Percentiles rank a stretch among this genome's conserved stretches.
phyloP scores from a whole-genome alignment of 2,329 filamentous ascomycete genomes.

The Botrytis sinoallii region DNA sequence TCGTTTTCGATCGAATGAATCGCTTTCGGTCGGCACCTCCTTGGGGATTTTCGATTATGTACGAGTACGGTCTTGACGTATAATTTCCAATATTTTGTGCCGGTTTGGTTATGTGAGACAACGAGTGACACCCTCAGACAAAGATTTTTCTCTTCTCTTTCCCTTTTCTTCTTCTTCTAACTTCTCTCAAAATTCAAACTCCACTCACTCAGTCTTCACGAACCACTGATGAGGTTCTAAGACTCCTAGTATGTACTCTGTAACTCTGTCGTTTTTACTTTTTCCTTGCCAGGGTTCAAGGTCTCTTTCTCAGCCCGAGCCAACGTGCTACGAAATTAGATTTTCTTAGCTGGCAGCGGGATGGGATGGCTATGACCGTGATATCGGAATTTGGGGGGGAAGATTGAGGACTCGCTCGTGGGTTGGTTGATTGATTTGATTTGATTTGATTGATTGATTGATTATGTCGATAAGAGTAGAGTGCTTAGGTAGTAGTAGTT shows the following conservation, averaged over 20 bases:
- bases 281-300: slow-evolving; percentile 9
- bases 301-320: neutral
- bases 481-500: neutral
- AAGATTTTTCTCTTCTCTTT: neutral
- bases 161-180: neutral
- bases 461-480: neutral
- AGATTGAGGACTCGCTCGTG: neutral
- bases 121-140: slow-evolving; percentile 2
- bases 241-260: neutral
- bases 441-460: neutral
- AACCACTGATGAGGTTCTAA: neutral
- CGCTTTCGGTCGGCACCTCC: neutral
- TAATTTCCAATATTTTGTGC: slow-evolving; percentile 5
- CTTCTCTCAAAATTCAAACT: neutral
- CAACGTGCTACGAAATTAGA: slow-evolving; percentile 3
- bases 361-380: slow-evolving; percentile 8
- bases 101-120: slow-evolving; percentile 8
- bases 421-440: neutral
- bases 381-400: neutral
- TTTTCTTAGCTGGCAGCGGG: neutral
- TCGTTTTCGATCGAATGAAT: neutral
- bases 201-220: neutral
- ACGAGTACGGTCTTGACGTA: neutral
- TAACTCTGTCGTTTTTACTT: neutral
- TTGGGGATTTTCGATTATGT: neutral